These are phyloP conservation scores for Kluyveromyces nonfermentans DNA, from an alignment of 805 yeast genomes.

Conservation along the genomic window DNA sequence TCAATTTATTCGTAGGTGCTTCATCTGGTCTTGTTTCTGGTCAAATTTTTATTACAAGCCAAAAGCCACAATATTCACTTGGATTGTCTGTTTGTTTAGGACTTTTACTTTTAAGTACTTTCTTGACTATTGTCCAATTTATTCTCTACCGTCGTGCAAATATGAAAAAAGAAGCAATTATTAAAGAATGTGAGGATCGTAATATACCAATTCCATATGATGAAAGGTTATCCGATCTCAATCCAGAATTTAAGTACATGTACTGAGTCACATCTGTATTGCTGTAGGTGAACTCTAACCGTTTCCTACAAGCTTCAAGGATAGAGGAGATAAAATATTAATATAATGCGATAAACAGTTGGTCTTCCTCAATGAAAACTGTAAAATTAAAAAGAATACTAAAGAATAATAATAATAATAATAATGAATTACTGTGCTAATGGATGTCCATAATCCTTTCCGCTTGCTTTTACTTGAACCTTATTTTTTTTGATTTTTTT, in stretches of 20 bases:
- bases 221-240: slow-evolving; percentile 29
- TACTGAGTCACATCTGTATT: slow-evolving; percentile 19
- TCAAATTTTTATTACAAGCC: slow-evolving; percentile 29
- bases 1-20: slow-evolving; percentile 30
- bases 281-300: not conserved
- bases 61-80: slow-evolving; percentile 33
- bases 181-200: slow-evolving; percentile 24
- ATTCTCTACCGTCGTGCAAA: slow-evolving; percentile 28
- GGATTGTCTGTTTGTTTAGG: slow-evolving; percentile 38
- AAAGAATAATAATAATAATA: no score
- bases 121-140: slow-evolving; percentile 28
- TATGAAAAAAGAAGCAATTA: slow-evolving; percentile 29
- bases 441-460: no score
- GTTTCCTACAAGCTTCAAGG: no score
- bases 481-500: no score
- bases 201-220: slow-evolving; percentile 29
- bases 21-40: slow-evolving; percentile 33
- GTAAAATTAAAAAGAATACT: no score
- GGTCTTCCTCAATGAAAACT: no score
- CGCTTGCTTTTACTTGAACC: no score
- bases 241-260: slow-evolving; percentile 40
- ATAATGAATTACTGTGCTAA: no score
- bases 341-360: no score
- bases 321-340: not conserved
- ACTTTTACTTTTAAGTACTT: slow-evolving; percentile 34